These are phyloP conservation scores for Castanea mollissima DNA, from an alignment of 306 rosid genomes.

Conservation along the genomic window DNA sequence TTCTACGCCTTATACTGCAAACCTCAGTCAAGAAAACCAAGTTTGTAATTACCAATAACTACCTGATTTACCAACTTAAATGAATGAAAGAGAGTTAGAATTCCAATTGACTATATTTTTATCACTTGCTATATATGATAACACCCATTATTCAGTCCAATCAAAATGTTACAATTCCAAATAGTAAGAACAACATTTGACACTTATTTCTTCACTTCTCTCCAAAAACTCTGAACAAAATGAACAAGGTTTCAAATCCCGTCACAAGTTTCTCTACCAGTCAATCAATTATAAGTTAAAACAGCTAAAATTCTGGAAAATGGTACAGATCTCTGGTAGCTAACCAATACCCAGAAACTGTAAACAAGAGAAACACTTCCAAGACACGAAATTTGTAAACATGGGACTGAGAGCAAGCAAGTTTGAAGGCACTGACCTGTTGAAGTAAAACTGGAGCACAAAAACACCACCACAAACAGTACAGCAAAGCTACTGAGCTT, in stretches of 20 bases:
- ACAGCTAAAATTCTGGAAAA: neutral
- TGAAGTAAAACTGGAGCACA: constrained; percentile 63
- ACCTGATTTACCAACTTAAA: neutral
- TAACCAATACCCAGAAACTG: constrained; percentile 16
- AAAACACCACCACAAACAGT: constrained; percentile 45
- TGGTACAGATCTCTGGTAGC: neutral
- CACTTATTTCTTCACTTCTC: constrained; percentile 1
- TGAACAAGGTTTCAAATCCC: neutral
- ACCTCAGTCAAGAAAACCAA: neutral
- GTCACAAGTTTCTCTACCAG: neutral
- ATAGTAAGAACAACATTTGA: neutral
- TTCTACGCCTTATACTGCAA: neutral
- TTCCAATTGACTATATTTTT: neutral
- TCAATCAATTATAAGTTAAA: neutral
- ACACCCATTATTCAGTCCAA: neutral
- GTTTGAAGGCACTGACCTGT: constrained; percentile 46
- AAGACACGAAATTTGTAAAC: constrained; percentile 6
- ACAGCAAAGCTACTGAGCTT: constrained; percentile 35
- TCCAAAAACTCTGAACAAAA: neutral
- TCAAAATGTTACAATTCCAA: neutral
- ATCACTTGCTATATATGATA: neutral
- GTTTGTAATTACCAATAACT: neutral
- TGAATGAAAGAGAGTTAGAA: neutral
- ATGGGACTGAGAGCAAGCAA: neutral
- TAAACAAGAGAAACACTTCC: constrained; percentile 6